Conservation (phyloP, 2,329 filamentous ascomycete genomes). For the Penicillium sp. region DNA sequence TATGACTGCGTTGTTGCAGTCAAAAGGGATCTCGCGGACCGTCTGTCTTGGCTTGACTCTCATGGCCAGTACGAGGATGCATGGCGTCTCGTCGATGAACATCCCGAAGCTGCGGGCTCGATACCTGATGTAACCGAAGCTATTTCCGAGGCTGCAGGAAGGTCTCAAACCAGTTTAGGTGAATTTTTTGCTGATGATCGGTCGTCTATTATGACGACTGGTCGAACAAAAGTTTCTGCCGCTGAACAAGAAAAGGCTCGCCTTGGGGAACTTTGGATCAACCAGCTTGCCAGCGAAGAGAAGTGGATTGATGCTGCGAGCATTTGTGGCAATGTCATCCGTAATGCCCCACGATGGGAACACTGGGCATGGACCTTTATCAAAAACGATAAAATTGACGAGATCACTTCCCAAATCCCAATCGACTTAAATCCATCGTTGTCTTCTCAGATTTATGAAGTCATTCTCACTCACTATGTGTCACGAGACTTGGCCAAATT, state of each 20-base stretch:
- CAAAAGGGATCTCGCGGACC: constrained; percentile 80
- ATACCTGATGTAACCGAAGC: constrained; percentile 38
- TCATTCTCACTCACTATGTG: constrained; percentile 85
- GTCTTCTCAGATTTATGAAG: constrained; percentile 79
- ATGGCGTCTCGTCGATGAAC: constrained; percentile 84
- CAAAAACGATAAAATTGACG: constrained; percentile 79
- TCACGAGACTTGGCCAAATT: constrained; percentile 72
- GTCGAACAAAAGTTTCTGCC: constrained; percentile 58
- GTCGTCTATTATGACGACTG: constrained; percentile 61
- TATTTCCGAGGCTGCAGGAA: constrained; percentile 31
- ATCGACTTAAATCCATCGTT: constrained; percentile 75
- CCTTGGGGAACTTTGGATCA: constrained; percentile 90
- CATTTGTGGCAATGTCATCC: constrained; percentile 78
- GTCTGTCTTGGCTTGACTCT: constrained; percentile 80
- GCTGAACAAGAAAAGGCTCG: constrained; percentile 83
- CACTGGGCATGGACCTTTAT: constrained; percentile 95
- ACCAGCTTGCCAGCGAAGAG: constrained; percentile 71
- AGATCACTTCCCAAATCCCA: constrained; percentile 83
- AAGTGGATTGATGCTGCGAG: constrained; percentile 77
- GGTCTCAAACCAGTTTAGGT: constrained; percentile 48
- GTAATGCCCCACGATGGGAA: constrained; percentile 80
- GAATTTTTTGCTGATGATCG: constrained; percentile 73
- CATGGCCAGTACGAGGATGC: constrained; percentile 78
- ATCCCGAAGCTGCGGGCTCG: constrained; percentile 66
- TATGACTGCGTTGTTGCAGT: constrained; percentile 95